A percentile compares a stretch with the other conserved stretches of the same genome.
Conservation (phyloP, 805 yeast genomes). For the Debaryomyces maramus region DNA sequence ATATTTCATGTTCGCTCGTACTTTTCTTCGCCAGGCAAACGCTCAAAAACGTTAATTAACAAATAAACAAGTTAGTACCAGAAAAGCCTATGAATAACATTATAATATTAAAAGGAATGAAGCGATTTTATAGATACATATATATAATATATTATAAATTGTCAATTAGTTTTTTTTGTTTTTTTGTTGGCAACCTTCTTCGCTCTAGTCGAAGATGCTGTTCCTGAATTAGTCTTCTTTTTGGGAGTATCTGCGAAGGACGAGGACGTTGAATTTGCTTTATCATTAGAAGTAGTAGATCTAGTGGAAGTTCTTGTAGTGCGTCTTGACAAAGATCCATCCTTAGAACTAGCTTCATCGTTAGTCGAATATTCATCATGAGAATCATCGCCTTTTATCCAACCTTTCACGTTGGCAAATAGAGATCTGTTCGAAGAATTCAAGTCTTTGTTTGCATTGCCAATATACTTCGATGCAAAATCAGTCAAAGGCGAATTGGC, state of each 20-base stretch:
- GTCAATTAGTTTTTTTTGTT: constrained; percentile 1
- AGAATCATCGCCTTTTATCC: constrained; percentile 39
- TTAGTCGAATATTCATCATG: constrained; percentile 30
- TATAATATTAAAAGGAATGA: no score
- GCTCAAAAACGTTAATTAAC: no score
- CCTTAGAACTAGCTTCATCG: constrained; percentile 14
- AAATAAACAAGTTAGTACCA: no score
- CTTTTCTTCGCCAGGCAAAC: no score
- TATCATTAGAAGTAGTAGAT: not conserved
- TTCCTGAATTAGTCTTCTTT: constrained; percentile 10
- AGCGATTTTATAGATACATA: no score
- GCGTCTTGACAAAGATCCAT: constrained; percentile 2
- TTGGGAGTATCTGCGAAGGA: constrained; percentile 4
- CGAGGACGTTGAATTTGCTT: constrained; percentile 1
- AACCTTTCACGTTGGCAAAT: constrained; percentile 42
- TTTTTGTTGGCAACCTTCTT: constrained; percentile 6
- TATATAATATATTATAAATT: not conserved
- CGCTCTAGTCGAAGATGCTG: constrained; percentile 1
- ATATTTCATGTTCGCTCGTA: no score
- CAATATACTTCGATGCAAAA: constrained; percentile 64
- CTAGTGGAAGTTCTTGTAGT: constrained; percentile 2
- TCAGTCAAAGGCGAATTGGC: constrained; percentile 60
- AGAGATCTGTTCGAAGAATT: constrained; percentile 32
- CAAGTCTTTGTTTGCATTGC: constrained; percentile 47
- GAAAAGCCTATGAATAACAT: no score